Conservation (phyloP, 1,139 yeast species). For the Candida gigantensis region DNA sequence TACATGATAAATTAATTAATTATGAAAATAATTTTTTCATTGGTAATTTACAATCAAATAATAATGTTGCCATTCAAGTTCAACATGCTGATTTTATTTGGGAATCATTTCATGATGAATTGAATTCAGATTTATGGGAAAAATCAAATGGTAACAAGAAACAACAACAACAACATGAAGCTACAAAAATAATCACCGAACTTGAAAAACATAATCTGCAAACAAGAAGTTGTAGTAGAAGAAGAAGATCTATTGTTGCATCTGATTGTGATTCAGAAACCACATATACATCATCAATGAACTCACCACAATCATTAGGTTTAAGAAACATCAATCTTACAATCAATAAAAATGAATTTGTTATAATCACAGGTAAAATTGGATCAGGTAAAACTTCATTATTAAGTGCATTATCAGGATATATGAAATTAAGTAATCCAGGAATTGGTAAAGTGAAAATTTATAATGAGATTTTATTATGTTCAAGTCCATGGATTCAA, state of each 20-base stretch:
- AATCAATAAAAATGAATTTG: constrained; percentile 32
- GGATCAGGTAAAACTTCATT: constrained; percentile 45
- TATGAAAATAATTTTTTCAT: constrained; percentile 20
- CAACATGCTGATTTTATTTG: constrained; percentile 32
- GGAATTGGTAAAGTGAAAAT: constrained; percentile 25
- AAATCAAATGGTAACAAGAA: constrained; percentile 19
- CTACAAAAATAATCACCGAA: too few relatives aligned
- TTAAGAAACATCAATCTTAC: constrained; percentile 31
- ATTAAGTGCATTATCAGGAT: constrained; percentile 39
- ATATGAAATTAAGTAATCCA: constrained; percentile 28
- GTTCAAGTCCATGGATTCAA: constrained; percentile 47
- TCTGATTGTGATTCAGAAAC: constrained; percentile 5
- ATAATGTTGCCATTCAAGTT: constrained; percentile 25
- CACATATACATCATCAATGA: too few relatives aligned
- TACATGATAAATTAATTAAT: constrained; percentile 20
- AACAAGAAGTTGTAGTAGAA: too few relatives aligned
- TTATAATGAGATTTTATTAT: constrained; percentile 31
- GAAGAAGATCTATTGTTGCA: constrained; percentile 10
- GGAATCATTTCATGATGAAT: constrained; percentile 17
- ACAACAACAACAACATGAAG: constrained; percentile 18
- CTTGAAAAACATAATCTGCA: too few relatives aligned
- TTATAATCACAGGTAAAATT: constrained; percentile 42
- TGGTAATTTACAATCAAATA: constrained; percentile 15
- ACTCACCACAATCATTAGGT: constrained; percentile 21
- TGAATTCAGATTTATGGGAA: constrained; percentile 26